Evolutionary conservation across 306 rosid species (phyloP), one percentile per base, ranked within the genome.

Genomic region (Carpinus fangiana): DNA sequence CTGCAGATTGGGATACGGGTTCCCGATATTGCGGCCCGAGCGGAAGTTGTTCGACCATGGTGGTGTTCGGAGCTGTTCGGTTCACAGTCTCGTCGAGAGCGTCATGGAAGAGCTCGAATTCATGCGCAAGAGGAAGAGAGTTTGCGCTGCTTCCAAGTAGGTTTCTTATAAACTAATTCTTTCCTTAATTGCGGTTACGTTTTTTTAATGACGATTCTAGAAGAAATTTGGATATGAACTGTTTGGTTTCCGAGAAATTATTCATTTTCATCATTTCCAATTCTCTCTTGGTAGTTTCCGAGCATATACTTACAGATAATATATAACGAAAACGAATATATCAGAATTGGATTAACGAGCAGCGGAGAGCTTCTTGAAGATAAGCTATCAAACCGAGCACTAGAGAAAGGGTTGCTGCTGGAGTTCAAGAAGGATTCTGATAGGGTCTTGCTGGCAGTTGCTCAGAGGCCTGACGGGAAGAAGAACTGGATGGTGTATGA

Each of bases 401-500:
- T 96, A 81, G 84, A 91, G 61, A 89, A 89, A 36, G 98, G 99
- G 48, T 78, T 88, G 79, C 89, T 96, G 76, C 86, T 96, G 75
- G 99, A 96, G 84, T 93, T 90, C 88, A 93, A 88, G 92, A 93
- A 93, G 91, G 99, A 93, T 65, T 79, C 98, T 52, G 99, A 91
- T 50, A 88, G 93, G 78, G 79, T 85, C 43, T 74, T 96, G 83
- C 85, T 96, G 72, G 99, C 97, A 31, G 91, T 96, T 82, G 90
- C 96, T 74, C 97, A 89, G 84, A 88, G 88, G 79, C 98, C 97
- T 16, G 99, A 96, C 80, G 98, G 99, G 85, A 96, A 96, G 90
- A 96, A 93, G 87, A 96, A 96, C 80, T 96, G 99, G 99, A 91
- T 91, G 93, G 99, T 96, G 86, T 91, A 86, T 72, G 99, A 96